A percentile compares a stretch with the other conserved stretches of the same genome.
Conservation (phyloP, 768 basidiomycete species). For the Xerocomellus dryophilus region DNA sequence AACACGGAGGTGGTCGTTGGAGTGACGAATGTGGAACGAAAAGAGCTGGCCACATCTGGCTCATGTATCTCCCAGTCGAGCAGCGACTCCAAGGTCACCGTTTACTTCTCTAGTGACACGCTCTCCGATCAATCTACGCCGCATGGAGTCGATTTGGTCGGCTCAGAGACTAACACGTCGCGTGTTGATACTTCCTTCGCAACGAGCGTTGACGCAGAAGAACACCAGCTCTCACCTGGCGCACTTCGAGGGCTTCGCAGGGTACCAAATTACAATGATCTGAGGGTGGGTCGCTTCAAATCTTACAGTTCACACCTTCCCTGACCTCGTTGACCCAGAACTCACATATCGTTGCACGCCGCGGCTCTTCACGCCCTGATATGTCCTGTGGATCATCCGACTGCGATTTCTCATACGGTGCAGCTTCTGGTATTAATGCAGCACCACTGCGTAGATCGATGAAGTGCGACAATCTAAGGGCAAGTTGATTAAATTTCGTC, state of each 20-base stretch:
- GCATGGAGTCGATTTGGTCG: neutral
- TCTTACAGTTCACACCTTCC: neutral
- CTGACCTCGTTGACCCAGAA: neutral
- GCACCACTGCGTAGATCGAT: neutral
- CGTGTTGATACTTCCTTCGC: conserved; percentile 13
- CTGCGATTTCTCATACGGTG: neutral
- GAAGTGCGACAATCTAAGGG: conserved; percentile 1
- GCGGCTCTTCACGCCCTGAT: neutral
- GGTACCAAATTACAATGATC: conserved; percentile 15
- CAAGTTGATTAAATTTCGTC: neutral
- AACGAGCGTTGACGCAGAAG: conserved; percentile 18
- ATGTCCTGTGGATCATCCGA: neutral
- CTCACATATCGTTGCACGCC: neutral
- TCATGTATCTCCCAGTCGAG: neutral
- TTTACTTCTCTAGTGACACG: conserved; percentile 8
- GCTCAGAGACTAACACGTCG: neutral
- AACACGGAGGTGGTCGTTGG: neutral
- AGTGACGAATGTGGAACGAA: neutral
- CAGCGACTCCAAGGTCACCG: neutral
- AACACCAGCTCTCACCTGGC: neutral
- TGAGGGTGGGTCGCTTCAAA: conserved; percentile 10
- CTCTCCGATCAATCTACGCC: conserved; percentile 1
- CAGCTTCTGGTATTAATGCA: neutral
- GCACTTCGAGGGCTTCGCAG: conserved; percentile 15
- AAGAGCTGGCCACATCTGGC: neutral